Conservation (phyloP, 2,329 filamentous ascomycete species). For the Aspergillus fructus region DNA sequence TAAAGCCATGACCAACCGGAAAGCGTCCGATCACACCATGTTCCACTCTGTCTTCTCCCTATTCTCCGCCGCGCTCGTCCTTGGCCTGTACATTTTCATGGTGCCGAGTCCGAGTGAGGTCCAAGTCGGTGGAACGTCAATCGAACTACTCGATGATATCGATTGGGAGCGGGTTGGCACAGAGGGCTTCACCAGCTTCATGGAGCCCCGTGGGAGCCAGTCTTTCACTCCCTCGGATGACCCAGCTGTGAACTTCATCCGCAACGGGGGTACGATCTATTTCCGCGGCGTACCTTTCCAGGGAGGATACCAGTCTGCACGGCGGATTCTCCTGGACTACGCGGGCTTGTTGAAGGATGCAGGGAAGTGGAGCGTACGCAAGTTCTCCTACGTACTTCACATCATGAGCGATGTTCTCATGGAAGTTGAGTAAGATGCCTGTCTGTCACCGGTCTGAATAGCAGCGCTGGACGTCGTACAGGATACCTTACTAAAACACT, state of each 20-base stretch:
- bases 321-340: conserved; percentile 52
- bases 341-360: conserved; percentile 54
- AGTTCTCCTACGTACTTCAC: conserved; percentile 52
- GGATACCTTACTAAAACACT: background rate
- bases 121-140: conserved; percentile 27
- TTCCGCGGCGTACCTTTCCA: conserved; percentile 50
- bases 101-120: conserved; percentile 29
- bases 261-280: conserved; percentile 49
- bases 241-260: conserved; percentile 45
- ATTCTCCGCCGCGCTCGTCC: conserved; percentile 52
- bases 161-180: conserved; percentile 50
- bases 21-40: conserved; percentile 53
- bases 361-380: conserved; percentile 52
- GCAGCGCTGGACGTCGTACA: background rate
- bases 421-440: conserved; percentile 31
- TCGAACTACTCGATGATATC: conserved; percentile 51
- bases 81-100: conserved; percentile 55
- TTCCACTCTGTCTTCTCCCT: conserved; percentile 52
- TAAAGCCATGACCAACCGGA: conserved; percentile 51
- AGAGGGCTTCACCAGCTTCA: conserved; percentile 46
- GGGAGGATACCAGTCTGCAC: conserved; percentile 52
- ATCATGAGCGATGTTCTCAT: conserved; percentile 54
- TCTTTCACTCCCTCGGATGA: conserved; percentile 31
- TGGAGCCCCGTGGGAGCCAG: conserved; percentile 33
- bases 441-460: background rate